Percentiles rank a stretch among this genome's conserved stretches.
Evolutionary conservation across 2,329 filamentous ascomycete species (phyloP).

Genomic region (Penicillium sp.): DNA sequence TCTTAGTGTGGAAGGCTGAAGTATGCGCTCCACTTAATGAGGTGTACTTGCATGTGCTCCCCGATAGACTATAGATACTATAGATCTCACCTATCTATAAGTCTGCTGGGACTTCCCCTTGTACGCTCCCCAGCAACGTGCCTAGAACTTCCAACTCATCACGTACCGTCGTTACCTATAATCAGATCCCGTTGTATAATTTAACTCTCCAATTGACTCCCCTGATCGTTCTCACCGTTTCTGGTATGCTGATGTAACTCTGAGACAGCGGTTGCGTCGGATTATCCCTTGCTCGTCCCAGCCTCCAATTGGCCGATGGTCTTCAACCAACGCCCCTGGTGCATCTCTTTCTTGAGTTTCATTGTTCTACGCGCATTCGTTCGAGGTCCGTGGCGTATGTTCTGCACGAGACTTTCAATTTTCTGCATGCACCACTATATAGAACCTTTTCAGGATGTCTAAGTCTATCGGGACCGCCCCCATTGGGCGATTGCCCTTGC

Average conservation of each 20-base stretch:
- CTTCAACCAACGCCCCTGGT: background rate
- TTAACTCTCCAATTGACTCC: background rate
- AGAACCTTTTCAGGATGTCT: background rate
- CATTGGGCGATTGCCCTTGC: background rate
- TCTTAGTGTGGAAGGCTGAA: background rate
- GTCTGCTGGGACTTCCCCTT: background rate
- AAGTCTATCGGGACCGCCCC: background rate
- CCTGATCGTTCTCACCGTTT: background rate
- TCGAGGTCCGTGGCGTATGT: background rate
- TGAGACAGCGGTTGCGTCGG: constrained; percentile 17
- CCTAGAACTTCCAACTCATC: background rate
- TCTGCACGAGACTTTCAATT: background rate
- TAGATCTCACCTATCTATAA: background rate
- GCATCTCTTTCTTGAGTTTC: background rate
- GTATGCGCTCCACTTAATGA: background rate
- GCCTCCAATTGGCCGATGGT: constrained; percentile 7
- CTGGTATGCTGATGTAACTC: constrained; percentile 26
- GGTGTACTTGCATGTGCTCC: background rate
- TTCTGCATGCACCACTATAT: background rate
- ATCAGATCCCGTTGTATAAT: background rate
- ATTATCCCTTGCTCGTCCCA: constrained; percentile 20
- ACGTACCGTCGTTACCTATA: background rate
- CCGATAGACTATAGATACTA: background rate
- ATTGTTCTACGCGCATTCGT: background rate
- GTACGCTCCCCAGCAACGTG: background rate